A percentile compares a stretch with the other conserved stretches of the same genome.
phyloP scores from a whole-genome alignment of 306 rosid genomes.

The Acmispon strigosus region DNA sequence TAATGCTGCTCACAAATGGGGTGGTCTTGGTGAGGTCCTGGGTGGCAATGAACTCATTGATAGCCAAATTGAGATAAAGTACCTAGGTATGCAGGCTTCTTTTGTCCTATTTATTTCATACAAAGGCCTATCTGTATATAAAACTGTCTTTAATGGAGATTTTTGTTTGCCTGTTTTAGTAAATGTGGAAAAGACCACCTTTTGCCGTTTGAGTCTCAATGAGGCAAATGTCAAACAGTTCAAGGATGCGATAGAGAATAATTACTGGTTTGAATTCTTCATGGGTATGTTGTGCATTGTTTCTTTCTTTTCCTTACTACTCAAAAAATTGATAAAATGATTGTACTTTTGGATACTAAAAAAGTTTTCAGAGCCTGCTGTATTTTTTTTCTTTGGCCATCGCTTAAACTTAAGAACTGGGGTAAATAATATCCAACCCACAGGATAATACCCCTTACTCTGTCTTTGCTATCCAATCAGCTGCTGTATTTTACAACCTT shows the following conservation, averaged over 20 bases:
- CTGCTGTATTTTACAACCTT: neutral
- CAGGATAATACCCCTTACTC: neutral
- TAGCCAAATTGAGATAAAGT: conserved; percentile 77
- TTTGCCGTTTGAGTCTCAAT: conserved; percentile 57
- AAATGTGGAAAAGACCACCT: conserved; percentile 63
- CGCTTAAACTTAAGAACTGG: neutral
- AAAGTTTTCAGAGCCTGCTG: neutral
- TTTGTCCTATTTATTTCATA: conserved; percentile 10
- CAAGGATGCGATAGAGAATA: conserved; percentile 89
- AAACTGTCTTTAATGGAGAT: neutral
- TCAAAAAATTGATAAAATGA: neutral
- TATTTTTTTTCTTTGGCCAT: neutral
- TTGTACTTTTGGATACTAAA: conserved; percentile 1
- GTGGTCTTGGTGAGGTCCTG: conserved; percentile 98
- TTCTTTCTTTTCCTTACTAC: conserved; percentile 3
- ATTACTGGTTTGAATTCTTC: conserved; percentile 96
- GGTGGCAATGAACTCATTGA: conserved; percentile 98
- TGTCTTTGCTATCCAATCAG: neutral
- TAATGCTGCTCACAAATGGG: conserved; percentile 86
- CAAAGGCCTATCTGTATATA: neutral
- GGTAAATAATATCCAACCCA: neutral
- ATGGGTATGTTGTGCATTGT: conserved; percentile 63
- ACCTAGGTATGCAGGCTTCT: conserved; percentile 43
- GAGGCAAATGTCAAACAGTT: conserved; percentile 70
- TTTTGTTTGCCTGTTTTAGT: conserved; percentile 19